Evolutionary conservation across 352 stramenopile species (phyloP).

Genomic region (Thalassiosira sp.): DNA sequence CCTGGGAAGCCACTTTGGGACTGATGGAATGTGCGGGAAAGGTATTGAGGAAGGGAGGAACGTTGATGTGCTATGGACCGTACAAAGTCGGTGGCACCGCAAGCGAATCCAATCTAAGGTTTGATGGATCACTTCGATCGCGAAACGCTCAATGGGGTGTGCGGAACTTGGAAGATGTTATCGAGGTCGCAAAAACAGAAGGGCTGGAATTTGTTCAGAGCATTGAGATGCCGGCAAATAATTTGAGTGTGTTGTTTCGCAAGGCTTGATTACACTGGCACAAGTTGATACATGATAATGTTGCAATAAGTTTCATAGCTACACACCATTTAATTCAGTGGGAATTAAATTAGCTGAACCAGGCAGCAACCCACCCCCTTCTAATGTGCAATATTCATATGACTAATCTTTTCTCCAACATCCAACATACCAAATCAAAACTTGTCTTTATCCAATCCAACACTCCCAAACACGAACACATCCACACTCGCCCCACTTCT

Average conservation of each 20-base stretch:
- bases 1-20: constrained; percentile 73
- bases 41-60: constrained; percentile 43
- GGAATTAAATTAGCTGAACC: too few species aligned
- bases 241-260: constrained; percentile 73
- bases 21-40: constrained; percentile 65
- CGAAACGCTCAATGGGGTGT: constrained; percentile 64
- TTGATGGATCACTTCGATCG: constrained; percentile 67
- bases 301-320: neutral
- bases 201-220: constrained; percentile 60
- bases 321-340: neutral
- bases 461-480: constrained; percentile 48
- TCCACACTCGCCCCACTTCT: constrained; percentile 37
- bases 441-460: constrained; percentile 39
- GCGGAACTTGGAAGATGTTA: constrained; percentile 71
- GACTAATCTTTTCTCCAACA: neutral
- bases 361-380: too few species aligned
- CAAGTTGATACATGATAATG: neutral
- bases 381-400: too few species aligned
- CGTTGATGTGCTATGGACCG: constrained; percentile 69
- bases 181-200: constrained; percentile 48
- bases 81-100: constrained; percentile 66
- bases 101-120: constrained; percentile 75
- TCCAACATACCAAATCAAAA: constrained; percentile 20
- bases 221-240: constrained; percentile 82
- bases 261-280: constrained; percentile 15